Base-by-base conservation (phyloP, 768 basidiomycete species). In the Amanita inopinata region DNA sequence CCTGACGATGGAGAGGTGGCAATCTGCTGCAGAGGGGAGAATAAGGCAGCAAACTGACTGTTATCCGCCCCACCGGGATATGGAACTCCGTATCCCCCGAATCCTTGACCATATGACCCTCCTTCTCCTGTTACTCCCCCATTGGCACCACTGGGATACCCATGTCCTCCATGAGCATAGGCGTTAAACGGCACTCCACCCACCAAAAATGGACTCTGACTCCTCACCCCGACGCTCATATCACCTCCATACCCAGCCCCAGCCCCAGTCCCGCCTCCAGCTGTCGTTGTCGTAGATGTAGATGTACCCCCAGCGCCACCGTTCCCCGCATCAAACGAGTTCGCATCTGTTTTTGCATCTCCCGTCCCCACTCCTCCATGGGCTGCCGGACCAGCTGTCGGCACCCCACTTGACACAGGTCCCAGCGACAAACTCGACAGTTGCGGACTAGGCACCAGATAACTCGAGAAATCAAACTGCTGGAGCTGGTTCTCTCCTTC, bases 381-480 rank as follows among this genome's bases (percentile, higher is more conserved):
- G 27, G 27, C 7, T 28, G n/a, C 27, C 7, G 27, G 27, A 28
- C 7, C 27, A 28, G 27, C 7, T n/a, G n/a, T n/a, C n/a, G n/a
- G n/a, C n/a, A n/a, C n/a, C 20, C n/a, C 12, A 23, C 19, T 25
- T 17, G 38, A 17, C 2, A 12, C 18, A 27, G 27, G 3, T 11
- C 32, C 43, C 2, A 30, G 17, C 22, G 33, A 36, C 15, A 32
- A 31, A 31, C 22, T 38, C 9, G 30, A 36, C n/a, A 43, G 27
- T 10, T 24, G 27, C 25, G 46, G 30, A 8, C 40, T 38, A 25
- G 40, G 30, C 2, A 37, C 17, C 3, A 44, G 35, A n/a, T 36
- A 44, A 33, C 28, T 36, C 20, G 44, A 36, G 47, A 66, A 65
- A 41, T 67, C 62, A 40, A 61, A 63, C 19, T 37, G 34, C 2